These are phyloP conservation scores for Alternaria conjuncta DNA, from an alignment of 2,329 filamentous ascomycete species.

Conservation along the genomic window DNA sequence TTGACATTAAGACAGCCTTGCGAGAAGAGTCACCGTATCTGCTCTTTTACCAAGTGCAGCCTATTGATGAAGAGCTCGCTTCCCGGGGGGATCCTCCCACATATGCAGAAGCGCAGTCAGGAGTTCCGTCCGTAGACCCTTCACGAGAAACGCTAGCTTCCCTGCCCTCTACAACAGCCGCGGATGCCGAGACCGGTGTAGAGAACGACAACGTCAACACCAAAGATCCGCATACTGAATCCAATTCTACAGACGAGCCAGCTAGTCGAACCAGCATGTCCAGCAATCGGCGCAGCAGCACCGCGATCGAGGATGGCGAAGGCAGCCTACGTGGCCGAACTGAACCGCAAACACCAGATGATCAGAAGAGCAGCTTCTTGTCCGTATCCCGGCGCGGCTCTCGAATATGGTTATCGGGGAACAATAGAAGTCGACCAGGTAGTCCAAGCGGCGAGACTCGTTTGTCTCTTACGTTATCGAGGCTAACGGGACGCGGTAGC, in stretches of 20 bases:
- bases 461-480: slow-evolving; percentile 51
- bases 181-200: slow-evolving; percentile 26
- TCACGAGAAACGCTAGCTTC: slow-evolving; percentile 40
- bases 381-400: slow-evolving; percentile 43
- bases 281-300: slow-evolving; percentile 49
- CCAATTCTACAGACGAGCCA: slow-evolving; percentile 27
- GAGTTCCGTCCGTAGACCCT: slow-evolving; percentile 25
- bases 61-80: slow-evolving; percentile 73
- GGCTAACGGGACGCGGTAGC: slow-evolving; percentile 50
- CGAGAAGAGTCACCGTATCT: slow-evolving; percentile 92
- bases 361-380: slow-evolving; percentile 44
- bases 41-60: slow-evolving; percentile 92
- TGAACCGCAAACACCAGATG: slow-evolving; percentile 54
- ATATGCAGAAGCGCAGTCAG: slow-evolving; percentile 47
- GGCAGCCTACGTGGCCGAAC: slow-evolving; percentile 41
- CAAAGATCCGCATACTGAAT: slow-evolving; percentile 21
- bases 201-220: slow-evolving; percentile 33
- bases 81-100: slow-evolving; percentile 48
- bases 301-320: slow-evolving; percentile 50
- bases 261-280: slow-evolving; percentile 45
- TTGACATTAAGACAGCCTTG: slow-evolving; percentile 79
- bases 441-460: slow-evolving; percentile 51
- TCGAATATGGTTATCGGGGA: slow-evolving; percentile 40
- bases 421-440: slow-evolving; percentile 49
- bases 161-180: slow-evolving; percentile 20